Evolutionary conservation across 257 asterid species (phyloP).

Genomic region (Capsicum baccatum): DNA sequence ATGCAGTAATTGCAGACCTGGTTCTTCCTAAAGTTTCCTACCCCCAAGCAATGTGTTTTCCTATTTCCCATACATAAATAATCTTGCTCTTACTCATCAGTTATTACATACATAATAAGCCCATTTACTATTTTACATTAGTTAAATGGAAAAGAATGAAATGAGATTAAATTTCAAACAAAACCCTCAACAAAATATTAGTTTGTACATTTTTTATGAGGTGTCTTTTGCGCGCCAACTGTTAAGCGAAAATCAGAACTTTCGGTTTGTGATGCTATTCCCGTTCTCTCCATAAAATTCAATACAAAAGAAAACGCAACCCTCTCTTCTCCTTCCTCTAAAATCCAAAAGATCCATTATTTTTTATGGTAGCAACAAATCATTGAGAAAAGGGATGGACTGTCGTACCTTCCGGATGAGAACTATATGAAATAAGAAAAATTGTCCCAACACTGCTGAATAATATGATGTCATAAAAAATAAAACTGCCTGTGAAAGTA

Average conservation of each 20-base stretch:
- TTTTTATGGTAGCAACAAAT: not conserved
- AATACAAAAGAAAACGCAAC: not conserved
- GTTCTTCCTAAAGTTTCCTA: not conserved
- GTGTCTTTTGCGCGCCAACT: not conserved
- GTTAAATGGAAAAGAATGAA: not conserved
- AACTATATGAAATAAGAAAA: slow-evolving; percentile 85
- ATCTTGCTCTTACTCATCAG: not conserved
- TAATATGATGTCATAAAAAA: slow-evolving; percentile 66
- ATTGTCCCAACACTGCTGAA: slow-evolving; percentile 90
- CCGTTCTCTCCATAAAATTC: slow-evolving; percentile 6
- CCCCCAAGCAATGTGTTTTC: not conserved
- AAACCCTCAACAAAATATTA: not conserved
- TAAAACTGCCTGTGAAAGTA: slow-evolving; percentile 58
- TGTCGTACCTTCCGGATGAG: slow-evolving; percentile 85
- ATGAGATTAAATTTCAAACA: not conserved
- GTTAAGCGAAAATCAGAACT: not conserved
- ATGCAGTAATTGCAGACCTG: not conserved
- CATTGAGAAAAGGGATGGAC: not conserved
- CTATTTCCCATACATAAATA: slow-evolving; percentile 7
- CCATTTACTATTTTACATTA: not conserved
- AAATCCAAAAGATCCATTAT: slow-evolving; percentile 1
- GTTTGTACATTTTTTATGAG: not conserved
- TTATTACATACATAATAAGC: not conserved
- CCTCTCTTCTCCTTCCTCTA: not conserved
- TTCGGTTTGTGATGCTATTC: not conserved